Conservation (phyloP, 768 basidiomycete species). For the Pisolithus sp. region DNA sequence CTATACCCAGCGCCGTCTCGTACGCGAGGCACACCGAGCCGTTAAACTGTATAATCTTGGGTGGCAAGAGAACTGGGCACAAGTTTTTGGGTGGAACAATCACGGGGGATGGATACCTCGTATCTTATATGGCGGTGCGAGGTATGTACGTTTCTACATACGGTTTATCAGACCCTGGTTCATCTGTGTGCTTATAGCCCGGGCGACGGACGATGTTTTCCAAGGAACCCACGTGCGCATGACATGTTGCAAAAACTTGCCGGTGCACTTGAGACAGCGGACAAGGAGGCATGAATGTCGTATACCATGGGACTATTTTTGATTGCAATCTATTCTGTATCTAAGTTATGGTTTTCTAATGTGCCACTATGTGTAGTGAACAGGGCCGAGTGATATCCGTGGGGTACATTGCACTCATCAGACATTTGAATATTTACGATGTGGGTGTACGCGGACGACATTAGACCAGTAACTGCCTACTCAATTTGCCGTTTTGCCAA, state of each 20-base stretch:
- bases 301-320: neutral
- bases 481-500: too few relatives aligned
- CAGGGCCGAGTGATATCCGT: too few relatives aligned
- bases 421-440: too few relatives aligned
- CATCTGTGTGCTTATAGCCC: slow-evolving; percentile 30
- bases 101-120: slow-evolving; percentile 48
- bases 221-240: slow-evolving; percentile 62
- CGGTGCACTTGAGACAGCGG: slow-evolving; percentile 49
- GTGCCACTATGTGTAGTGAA: too few relatives aligned
- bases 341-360: neutral
- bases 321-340: neutral
- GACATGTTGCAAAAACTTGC: slow-evolving; percentile 63
- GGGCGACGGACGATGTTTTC: slow-evolving; percentile 65
- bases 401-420: too few relatives aligned
- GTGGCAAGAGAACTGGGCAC: slow-evolving; percentile 61
- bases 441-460: too few relatives aligned
- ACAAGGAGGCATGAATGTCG: slow-evolving; percentile 36
- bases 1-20: slow-evolving; percentile 54
- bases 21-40: slow-evolving; percentile 54
- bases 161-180: neutral
- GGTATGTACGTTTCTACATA: slow-evolving; percentile 33
- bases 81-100: slow-evolving; percentile 57
- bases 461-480: too few relatives aligned
- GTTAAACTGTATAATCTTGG: slow-evolving; percentile 70
- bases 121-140: slow-evolving; percentile 54